Percentiles rank a stretch among this genome's conserved stretches.
phyloP scores from a whole-genome alignment of 1,284 basidiomycete species.

The Taiwanofungus camphoratus region DNA sequence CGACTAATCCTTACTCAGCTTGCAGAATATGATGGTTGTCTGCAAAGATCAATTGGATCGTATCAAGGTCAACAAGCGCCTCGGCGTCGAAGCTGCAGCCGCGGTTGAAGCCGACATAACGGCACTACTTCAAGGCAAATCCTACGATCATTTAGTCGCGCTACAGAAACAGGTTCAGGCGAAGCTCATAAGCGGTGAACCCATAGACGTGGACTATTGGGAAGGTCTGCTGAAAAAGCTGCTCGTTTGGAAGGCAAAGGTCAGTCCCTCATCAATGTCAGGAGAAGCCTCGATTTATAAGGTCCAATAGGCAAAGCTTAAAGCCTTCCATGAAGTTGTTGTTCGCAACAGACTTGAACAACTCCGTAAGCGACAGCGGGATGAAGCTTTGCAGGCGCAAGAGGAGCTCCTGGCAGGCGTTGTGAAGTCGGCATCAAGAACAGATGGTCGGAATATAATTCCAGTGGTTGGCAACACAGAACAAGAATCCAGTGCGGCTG shows the following conservation, averaged over 20 bases:
- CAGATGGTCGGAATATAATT: slow-evolving; percentile 27
- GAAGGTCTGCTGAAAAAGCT: slow-evolving; percentile 87
- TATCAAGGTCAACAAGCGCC: slow-evolving; percentile 53
- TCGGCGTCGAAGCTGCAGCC: slow-evolving; percentile 60
- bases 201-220: slow-evolving; percentile 98
- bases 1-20: not conserved
- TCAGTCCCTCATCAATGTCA: slow-evolving; percentile 28
- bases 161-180: slow-evolving; percentile 85
- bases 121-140: slow-evolving; percentile 70
- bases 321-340: slow-evolving; percentile 91
- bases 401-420: slow-evolving; percentile 86
- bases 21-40: slow-evolving; percentile 92
- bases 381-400: slow-evolving; percentile 90
- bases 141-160: slow-evolving; percentile 75
- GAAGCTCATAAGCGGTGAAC: slow-evolving; percentile 89
- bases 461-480: slow-evolving; percentile 33
- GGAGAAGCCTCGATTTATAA: too few species aligned
- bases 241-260: slow-evolving; percentile 98
- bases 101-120: slow-evolving; percentile 82
- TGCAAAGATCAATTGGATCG: slow-evolving; percentile 90
- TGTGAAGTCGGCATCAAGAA: slow-evolving; percentile 46
- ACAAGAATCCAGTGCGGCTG: slow-evolving; percentile 41
- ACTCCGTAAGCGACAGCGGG: slow-evolving; percentile 89
- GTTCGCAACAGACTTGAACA: slow-evolving; percentile 94
- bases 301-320: slow-evolving; percentile 72